Percentiles rank a stretch among this genome's conserved stretches.
phyloP scores from a whole-genome alignment of 78 protist species.

The Cavenderia fasciculata region DNA sequence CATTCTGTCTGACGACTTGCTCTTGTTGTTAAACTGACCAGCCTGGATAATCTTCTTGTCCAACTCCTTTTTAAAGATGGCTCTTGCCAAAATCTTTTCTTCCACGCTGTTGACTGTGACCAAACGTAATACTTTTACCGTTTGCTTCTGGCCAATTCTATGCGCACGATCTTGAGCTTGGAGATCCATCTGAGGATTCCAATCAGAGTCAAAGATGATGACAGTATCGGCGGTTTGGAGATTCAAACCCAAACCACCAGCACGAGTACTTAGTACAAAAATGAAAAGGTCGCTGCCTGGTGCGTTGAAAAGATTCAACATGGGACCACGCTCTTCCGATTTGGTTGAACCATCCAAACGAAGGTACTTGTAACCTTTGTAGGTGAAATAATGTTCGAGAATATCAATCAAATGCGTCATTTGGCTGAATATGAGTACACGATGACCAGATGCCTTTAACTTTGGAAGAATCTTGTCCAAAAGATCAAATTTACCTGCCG shows the following conservation, averaged over 20 bases:
- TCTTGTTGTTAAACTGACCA: conserved; percentile 83
- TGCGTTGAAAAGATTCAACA: conserved; percentile 51
- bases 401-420: conserved; percentile 82
- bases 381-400: conserved; percentile 79
- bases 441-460: conserved; percentile 82
- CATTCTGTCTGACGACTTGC: conserved; percentile 39
- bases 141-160: conserved; percentile 92
- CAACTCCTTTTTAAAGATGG: conserved; percentile 89
- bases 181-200: conserved; percentile 94
- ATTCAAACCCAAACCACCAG: conserved; percentile 99
- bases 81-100: conserved; percentile 88
- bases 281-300: conserved; percentile 61
- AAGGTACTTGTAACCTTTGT: conserved; percentile 41
- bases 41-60: conserved; percentile 82
- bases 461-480: conserved; percentile 91
- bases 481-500: conserved; percentile 92
- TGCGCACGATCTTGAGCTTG: conserved; percentile 98
- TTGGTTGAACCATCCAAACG: conserved; percentile 66
- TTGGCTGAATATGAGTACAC: conserved; percentile 91
- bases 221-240: conserved; percentile 97
- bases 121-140: conserved; percentile 89
- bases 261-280: conserved; percentile 97
- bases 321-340: conserved; percentile 74
- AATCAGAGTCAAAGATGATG: conserved; percentile 94
- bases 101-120: conserved; percentile 90